Evolutionary conservation across 2,329 filamentous ascomycete genomes (phyloP).

Genomic region (Achaetomium macrosporum): DNA sequence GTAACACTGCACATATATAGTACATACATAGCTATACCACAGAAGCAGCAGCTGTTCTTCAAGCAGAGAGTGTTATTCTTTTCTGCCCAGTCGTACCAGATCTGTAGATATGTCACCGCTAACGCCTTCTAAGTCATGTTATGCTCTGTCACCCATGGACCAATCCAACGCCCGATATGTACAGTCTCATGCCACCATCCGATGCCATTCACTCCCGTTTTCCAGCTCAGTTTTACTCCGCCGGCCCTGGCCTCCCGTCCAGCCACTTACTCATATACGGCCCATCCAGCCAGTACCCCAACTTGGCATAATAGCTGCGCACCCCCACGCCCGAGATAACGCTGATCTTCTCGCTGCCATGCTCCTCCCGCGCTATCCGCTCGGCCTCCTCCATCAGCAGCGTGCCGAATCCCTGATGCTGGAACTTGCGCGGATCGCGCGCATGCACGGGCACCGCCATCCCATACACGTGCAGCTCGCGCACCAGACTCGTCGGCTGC

Average conservation of each 20-base stretch:
- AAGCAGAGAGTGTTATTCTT: neutral
- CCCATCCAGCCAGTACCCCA: slow-evolving; percentile 91
- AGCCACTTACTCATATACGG: slow-evolving; percentile 72
- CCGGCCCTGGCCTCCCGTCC: slow-evolving; percentile 39
- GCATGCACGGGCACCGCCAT: slow-evolving; percentile 96
- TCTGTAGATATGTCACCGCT: neutral
- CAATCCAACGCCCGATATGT: neutral
- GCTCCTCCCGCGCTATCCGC: slow-evolving; percentile 87
- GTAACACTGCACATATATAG: no score
- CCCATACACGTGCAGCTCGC: slow-evolving; percentile 94
- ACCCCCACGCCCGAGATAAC: slow-evolving; percentile 98
- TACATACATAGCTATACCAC: no score
- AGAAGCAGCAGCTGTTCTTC: no score
- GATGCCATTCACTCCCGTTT: neutral
- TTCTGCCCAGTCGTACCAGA: neutral
- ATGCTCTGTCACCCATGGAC: neutral
- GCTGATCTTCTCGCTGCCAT: slow-evolving; percentile 88
- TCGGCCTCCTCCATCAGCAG: slow-evolving; percentile 97
- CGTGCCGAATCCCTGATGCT: slow-evolving; percentile 96
- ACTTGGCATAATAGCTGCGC: slow-evolving; percentile 85
- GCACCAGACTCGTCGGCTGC: slow-evolving; percentile 85
- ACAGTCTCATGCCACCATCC: no score
- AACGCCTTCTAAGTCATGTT: neutral
- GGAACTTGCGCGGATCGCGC: slow-evolving; percentile 91
- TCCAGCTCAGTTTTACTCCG: slow-evolving; percentile 2